Percentiles rank a stretch among this genome's conserved stretches.
Evolutionary conservation across 2,329 filamentous ascomycete species (phyloP).

Genomic region (Colletotrichum lentis): DNA sequence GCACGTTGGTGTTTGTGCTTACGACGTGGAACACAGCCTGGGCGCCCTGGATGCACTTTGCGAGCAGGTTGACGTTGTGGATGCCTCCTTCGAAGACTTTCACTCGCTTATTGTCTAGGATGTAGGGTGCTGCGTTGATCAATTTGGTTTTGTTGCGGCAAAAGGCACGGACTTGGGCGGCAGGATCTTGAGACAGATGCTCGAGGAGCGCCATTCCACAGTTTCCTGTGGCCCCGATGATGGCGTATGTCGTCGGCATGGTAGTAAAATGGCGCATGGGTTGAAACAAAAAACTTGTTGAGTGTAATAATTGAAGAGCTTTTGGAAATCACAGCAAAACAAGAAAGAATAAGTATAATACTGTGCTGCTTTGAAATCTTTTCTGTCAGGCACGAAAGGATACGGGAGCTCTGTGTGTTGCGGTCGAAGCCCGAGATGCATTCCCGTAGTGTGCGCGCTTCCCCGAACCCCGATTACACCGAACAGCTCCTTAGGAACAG

Average conservation of each 20-base stretch:
- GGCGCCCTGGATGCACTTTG: slow-evolving; percentile 47
- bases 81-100: slow-evolving; percentile 54
- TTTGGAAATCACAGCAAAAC: too few relatives aligned
- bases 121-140: slow-evolving; percentile 45
- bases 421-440: not conserved
- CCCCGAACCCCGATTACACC: not conserved
- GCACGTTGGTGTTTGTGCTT: slow-evolving; percentile 55
- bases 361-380: too few relatives aligned
- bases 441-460: not conserved
- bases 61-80: slow-evolving; percentile 50
- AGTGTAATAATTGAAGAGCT: too few relatives aligned
- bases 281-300: not conserved
- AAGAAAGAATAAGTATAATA: not conserved
- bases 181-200: slow-evolving; percentile 47
- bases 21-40: slow-evolving; percentile 52
- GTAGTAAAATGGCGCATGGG: not conserved
- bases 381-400: not conserved
- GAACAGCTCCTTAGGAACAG: too few relatives aligned
- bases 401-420: not conserved
- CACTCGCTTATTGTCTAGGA: slow-evolving; percentile 46
- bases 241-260: slow-evolving; percentile 45
- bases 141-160: slow-evolving; percentile 55
- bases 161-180: slow-evolving; percentile 51
- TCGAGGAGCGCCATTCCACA: slow-evolving; percentile 53
- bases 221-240: slow-evolving; percentile 55